Percentiles rank a stretch among this genome's conserved stretches.
Conservation (phyloP, 805 yeast species). For the Wickerhamomyces chambardii region DNA sequence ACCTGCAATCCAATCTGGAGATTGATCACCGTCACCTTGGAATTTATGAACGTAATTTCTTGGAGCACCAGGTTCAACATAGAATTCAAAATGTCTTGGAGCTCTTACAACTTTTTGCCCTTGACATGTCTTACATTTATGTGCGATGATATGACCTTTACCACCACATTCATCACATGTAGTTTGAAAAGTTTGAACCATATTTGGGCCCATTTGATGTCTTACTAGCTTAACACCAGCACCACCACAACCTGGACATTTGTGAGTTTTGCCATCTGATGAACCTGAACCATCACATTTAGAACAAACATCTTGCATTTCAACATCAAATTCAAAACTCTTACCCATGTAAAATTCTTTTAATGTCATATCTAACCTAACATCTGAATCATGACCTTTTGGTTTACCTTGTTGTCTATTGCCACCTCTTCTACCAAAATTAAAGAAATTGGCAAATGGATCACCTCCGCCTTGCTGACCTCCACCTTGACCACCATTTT, state of each 20-base stretch:
- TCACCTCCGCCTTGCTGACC: constrained; percentile 41
- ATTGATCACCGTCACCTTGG: constrained; percentile 74
- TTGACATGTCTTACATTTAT: constrained; percentile 59
- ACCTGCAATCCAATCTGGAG: constrained; percentile 79
- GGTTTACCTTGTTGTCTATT: constrained; percentile 31
- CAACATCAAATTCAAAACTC: constrained; percentile 46
- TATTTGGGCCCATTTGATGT: constrained; percentile 80
- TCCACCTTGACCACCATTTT: constrained; percentile 40
- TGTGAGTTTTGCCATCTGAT: constrained; percentile 60
- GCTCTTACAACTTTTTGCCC: constrained; percentile 61
- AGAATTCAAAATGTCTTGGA: constrained; percentile 46
- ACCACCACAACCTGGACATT: constrained; percentile 69
- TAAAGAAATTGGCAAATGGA: constrained; percentile 57
- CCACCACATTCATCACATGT: constrained; percentile 80
- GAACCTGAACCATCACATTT: constrained; percentile 83
- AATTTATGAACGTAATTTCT: constrained; percentile 49
- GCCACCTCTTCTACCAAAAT: constrained; percentile 17
- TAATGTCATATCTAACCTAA: constrained; percentile 47
- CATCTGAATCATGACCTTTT: constrained; percentile 55
- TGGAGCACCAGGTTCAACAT: constrained; percentile 62
- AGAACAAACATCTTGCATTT: constrained; percentile 68
- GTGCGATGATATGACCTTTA: constrained; percentile 54
- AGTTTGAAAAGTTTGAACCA: constrained; percentile 79
- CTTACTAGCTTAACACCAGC: constrained; percentile 56
- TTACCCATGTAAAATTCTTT: constrained; percentile 67